phyloP scores from a whole-genome alignment of 163 green algal species.

The Scenedesmus sp. region DNA sequence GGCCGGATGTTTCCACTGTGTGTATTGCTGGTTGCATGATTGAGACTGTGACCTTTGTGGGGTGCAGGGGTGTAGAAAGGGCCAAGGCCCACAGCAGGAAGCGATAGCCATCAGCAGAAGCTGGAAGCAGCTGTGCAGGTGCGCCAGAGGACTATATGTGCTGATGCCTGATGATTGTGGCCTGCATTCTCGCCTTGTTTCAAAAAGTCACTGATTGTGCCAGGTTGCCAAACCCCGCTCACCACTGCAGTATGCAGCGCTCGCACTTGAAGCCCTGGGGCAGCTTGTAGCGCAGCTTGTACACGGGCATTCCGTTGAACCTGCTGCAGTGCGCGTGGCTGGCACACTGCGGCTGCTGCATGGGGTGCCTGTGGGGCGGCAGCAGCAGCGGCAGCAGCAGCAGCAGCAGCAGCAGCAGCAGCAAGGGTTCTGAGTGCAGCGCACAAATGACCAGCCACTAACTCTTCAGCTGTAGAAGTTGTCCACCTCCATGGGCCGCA shows the following conservation, averaged over 20 bases:
- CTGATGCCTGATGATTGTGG: neutral
- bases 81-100: no score
- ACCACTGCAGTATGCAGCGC: slow-evolving; percentile 58
- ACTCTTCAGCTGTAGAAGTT: slow-evolving; percentile 35
- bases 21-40: no score
- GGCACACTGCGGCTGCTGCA: neutral
- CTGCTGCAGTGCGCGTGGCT: neutral
- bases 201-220: neutral
- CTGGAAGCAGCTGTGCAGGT: no score
- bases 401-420: neutral
- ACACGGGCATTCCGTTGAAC: slow-evolving; percentile 32
- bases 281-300: slow-evolving; percentile 54
- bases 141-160: no score
- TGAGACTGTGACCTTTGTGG: no score
- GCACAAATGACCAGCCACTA: neutral
- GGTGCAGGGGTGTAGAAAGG: no score
- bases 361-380: slow-evolving; percentile 24
- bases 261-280: slow-evolving; percentile 43
- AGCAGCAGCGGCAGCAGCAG: neutral
- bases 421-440: no score
- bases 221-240: neutral
- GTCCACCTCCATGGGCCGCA: slow-evolving; percentile 14
- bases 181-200: neutral
- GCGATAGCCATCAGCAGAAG: no score
- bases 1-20: no score